A percentile compares a stretch with the other conserved stretches of the same genome.
These are phyloP conservation scores for Boletus edulis DNA, from an alignment of 768 basidiomycete species.

Conservation along the genomic window DNA sequence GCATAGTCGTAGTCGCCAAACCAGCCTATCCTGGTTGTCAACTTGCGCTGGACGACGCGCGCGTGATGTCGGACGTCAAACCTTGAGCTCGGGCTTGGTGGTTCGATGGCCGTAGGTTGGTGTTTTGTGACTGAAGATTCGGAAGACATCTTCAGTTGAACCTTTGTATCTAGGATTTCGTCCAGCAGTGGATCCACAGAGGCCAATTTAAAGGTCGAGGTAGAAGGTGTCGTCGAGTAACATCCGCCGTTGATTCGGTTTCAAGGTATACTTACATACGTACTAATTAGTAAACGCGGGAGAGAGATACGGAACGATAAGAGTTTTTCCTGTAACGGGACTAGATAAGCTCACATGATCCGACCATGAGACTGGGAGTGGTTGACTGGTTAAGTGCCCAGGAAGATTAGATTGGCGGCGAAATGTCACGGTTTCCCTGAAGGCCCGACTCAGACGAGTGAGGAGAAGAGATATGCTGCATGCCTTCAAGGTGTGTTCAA, in stretches of 20 bases:
- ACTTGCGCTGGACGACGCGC: slow-evolving; percentile 28
- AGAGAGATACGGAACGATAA: slow-evolving; percentile 1
- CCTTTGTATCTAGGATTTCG: background rate
- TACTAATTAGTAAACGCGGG: no score
- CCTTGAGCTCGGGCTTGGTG: slow-evolving; percentile 7
- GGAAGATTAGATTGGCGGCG: no score
- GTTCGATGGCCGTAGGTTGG: slow-evolving; percentile 16
- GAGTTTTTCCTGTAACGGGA: background rate
- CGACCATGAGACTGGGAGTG: no score
- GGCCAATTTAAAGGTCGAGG: background rate
- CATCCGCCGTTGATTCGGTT: no score
- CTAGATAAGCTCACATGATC: background rate
- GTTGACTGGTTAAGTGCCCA: no score
- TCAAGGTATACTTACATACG: no score
- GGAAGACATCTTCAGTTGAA: slow-evolving; percentile 13
- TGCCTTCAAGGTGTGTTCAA: no score
- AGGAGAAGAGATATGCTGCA: no score
- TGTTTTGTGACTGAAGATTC: slow-evolving; percentile 9
- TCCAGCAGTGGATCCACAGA: no score
- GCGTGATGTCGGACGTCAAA: slow-evolving; percentile 7
- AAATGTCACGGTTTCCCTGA: no score
- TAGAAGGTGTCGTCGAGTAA: background rate
- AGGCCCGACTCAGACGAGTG: no score
- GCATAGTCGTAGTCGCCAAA: slow-evolving; percentile 81
- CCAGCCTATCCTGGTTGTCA: slow-evolving; percentile 65